phyloP scores from a whole-genome alignment of 352 stramenopile species.

The Bremia lactucae region DNA sequence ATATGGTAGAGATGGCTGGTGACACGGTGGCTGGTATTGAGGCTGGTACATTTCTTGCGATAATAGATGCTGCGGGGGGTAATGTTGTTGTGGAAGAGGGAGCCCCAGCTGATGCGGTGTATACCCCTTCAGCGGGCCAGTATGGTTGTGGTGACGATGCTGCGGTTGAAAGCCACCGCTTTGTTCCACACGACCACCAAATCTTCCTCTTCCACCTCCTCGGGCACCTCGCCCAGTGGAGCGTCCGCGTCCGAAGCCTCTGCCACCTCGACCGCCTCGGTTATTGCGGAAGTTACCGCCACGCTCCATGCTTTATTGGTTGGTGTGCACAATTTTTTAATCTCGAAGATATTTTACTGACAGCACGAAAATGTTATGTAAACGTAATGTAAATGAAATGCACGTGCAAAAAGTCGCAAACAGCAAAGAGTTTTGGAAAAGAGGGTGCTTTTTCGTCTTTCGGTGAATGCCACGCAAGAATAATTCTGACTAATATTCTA shows the following conservation, averaged over 20 bases:
- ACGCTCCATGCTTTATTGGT: slow-evolving; percentile 17
- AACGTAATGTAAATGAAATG: too few species aligned
- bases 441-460: too few species aligned
- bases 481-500: too few species aligned
- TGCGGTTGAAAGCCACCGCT: slow-evolving; percentile 3
- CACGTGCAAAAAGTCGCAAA: too few species aligned
- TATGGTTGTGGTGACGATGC: slow-evolving; percentile 5
- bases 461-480: too few species aligned
- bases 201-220: slow-evolving; percentile 25
- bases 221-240: slow-evolving; percentile 1
- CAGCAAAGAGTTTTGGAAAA: too few species aligned
- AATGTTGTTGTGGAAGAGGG: slow-evolving; percentile 4
- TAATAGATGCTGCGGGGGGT: slow-evolving; percentile 1
- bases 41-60: slow-evolving; percentile 6
- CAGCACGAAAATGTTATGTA: too few species aligned
- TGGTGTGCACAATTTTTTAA: too few species aligned
- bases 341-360: too few species aligned
- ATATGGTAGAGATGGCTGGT: slow-evolving; percentile 4
- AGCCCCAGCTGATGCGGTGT: slow-evolving; percentile 3
- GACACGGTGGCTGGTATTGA: slow-evolving; percentile 6
- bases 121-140: too few species aligned
- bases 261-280: slow-evolving; percentile 18
- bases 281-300: slow-evolving; percentile 22
- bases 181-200: slow-evolving; percentile 14
- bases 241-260: slow-evolving; percentile 20